Base-by-base conservation (phyloP, 169 alveolate genomes). In the Eimeria praecox region DNA sequence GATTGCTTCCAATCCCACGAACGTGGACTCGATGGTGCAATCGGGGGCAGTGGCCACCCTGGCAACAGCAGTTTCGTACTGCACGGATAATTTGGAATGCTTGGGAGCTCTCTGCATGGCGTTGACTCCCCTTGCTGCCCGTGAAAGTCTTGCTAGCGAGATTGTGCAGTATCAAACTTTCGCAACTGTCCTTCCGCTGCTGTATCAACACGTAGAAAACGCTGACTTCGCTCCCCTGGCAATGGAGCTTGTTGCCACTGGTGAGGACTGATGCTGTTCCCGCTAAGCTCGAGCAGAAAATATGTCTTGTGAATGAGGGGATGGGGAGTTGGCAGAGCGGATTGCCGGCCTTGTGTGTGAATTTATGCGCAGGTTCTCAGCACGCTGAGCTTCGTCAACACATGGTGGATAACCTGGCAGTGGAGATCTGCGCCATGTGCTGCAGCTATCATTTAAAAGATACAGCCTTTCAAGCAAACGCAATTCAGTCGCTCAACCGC, bases 351-450 rank as follows among this genome's bases (percentile, higher is more conserved):
- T 40, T 44, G 38, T 22, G 3, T 44, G 64, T 46, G 86, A 44
- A 40, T 75, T 24, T 77, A 14, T 24, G 27, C 40, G 62, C 98
- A 38, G 99, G 98, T 30, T 97, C 99, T 30, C 98, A 97, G 97
- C 98, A 97, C 89, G 96, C 98, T 40, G 99, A 98, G 90, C 97
- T 98, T 75, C 98, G 98, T 95, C 97, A 97, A 49, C 97, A 97
- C 83, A 97, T 98, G 96, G 97, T 98, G 38, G 96, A 93, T 59
- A 98, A 97, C 96, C 98, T 98, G 95, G 98, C 98, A 42, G 97
- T 98, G 27, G 99, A 98, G 96, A 98, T 98, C 75, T 92, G 98
- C 90, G 97, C 99, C 24, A 98, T 99, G 35, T 98, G 99, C 96
- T 97, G 98, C 87, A 99, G 98, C 95, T 98, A 98, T 88, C 99